phyloP scores from a whole-genome alignment of 441 rosid genomes.

The Mallotus japonicus region DNA sequence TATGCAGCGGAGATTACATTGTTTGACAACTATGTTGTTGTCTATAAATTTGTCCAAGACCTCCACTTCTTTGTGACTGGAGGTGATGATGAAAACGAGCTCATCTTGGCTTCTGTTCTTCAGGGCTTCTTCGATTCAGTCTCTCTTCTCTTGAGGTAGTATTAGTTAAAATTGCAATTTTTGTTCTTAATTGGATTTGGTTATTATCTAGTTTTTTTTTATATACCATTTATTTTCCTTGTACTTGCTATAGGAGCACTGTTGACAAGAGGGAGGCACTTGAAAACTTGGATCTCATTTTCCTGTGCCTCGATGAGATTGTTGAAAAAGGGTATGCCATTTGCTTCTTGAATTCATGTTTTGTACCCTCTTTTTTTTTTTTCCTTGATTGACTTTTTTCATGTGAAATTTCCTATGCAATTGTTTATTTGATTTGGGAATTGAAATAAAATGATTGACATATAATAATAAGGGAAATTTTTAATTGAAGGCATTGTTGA shows the following conservation, averaged over 20 bases:
- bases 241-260: conserved; percentile 48
- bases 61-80: conserved; percentile 74
- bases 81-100: conserved; percentile 77
- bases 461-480: background rate
- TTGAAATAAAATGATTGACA: background rate
- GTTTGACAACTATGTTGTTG: conserved; percentile 52
- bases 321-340: conserved; percentile 76
- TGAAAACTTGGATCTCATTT: conserved; percentile 83
- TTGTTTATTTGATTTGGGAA: conserved; percentile 3
- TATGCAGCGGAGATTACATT: conserved; percentile 61
- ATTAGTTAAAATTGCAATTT: background rate
- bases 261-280: conserved; percentile 90
- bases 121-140: conserved; percentile 89
- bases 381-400: background rate
- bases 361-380: background rate
- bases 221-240: conserved; percentile 10
- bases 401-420: background rate
- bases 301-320: conserved; percentile 86
- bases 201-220: conserved; percentile 3
- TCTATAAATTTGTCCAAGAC: conserved; percentile 62
- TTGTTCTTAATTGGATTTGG: conserved; percentile 10
- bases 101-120: conserved; percentile 73
- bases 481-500: background rate
- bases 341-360: background rate
- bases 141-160: conserved; percentile 75